These are phyloP conservation scores for Fusarium compactum DNA, from an alignment of 2,329 filamentous ascomycete genomes.

Conservation along the genomic window DNA sequence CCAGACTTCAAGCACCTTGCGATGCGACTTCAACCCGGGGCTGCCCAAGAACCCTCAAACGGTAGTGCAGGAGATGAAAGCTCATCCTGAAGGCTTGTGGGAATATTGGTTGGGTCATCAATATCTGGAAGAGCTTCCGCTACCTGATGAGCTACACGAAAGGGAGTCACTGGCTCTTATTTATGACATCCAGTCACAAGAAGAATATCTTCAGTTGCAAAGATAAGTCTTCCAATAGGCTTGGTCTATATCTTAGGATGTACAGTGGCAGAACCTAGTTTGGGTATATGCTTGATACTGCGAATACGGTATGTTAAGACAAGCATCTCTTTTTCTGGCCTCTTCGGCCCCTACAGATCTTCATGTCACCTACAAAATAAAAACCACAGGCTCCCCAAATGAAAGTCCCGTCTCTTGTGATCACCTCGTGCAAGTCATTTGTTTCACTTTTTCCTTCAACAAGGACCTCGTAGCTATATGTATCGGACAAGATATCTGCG, in stretches of 20 bases:
- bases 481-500: not conserved
- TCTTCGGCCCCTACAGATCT: fast-evolving
- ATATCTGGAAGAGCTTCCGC: no score
- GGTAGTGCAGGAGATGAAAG: not conserved
- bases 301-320: fast-evolving
- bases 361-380: not conserved
- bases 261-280: not conserved
- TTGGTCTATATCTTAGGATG: not conserved
- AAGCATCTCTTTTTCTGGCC: not conserved
- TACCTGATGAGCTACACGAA: no score
- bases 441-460: fast-evolving
- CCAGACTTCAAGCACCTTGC: not conserved
- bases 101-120: no score
- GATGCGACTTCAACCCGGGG: conserved; percentile 2
- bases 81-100: fast-evolving
- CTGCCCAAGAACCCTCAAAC: not conserved
- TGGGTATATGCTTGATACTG: not conserved
- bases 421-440: not conserved
- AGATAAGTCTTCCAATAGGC: not conserved
- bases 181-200: not conserved
- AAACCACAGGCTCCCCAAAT: fast-evolving
- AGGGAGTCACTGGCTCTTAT: no score
- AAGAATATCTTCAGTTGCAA: not conserved
- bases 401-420: not conserved
- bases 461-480: not conserved